Percentiles rank a stretch among this genome's conserved stretches.
phyloP scores from a whole-genome alignment of 345 rosid species.

The Lepidium sativum region DNA sequence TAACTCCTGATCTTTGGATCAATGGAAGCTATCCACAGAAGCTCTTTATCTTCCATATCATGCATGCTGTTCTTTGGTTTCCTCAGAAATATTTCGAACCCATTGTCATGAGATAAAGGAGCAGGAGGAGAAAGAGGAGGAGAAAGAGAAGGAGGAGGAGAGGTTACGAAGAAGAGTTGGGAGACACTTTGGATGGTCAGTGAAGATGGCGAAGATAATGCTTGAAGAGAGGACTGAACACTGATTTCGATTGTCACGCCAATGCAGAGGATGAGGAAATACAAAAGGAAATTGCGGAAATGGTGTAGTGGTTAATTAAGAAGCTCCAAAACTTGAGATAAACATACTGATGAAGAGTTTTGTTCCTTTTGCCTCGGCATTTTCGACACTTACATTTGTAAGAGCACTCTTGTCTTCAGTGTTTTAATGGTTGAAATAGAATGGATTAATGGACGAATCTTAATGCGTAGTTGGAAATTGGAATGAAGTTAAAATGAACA shows the following conservation, averaged over 20 bases:
- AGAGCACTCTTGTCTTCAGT: neutral
- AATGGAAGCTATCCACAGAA: conserved; percentile 68
- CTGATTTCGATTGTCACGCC: conserved; percentile 45
- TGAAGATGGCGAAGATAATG: conserved; percentile 20
- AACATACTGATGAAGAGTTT: conserved; percentile 11
- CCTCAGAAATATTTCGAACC: conserved; percentile 32
- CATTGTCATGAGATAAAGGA: neutral
- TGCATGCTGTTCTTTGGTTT: conserved; percentile 36
- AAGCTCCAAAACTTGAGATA: conserved; percentile 1
- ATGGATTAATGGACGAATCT: neutral
- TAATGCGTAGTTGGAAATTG: neutral
- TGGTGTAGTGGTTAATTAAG: conserved; percentile 34
- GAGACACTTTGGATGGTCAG: neutral
- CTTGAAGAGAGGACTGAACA: conserved; percentile 33
- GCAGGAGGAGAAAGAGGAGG: neutral
- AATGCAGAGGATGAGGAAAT: conserved; percentile 31
- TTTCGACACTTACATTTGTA: neutral
- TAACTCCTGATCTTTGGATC: conserved; percentile 25
- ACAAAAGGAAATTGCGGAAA: conserved; percentile 29
- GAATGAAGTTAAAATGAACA: neutral
- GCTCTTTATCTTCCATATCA: conserved; percentile 58
- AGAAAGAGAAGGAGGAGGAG: neutral
- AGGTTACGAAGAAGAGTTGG: neutral
- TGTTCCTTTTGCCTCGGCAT: conserved; percentile 29
- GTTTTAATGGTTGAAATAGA: neutral